Conservation (phyloP, 2,329 filamentous ascomycete genomes). For the Neurospora crassa region DNA sequence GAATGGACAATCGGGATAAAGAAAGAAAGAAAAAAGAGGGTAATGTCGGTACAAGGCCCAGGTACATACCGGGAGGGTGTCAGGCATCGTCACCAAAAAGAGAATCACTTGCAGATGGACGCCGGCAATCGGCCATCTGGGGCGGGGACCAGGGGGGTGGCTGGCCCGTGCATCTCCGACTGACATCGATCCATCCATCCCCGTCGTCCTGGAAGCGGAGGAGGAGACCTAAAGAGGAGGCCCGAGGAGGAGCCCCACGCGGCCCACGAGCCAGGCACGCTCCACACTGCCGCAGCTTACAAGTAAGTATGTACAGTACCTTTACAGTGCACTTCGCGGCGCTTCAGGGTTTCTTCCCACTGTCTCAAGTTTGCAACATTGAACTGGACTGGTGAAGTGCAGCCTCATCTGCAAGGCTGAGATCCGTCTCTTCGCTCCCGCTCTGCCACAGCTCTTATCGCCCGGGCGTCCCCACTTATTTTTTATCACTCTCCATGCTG, state of each 20-base stretch:
- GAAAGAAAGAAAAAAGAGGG: neutral
- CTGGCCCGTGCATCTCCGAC: neutral
- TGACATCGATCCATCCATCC: too few species aligned
- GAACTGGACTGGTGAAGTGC: neutral
- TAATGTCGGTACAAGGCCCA: too few species aligned
- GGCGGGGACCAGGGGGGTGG: neutral
- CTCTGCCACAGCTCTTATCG: neutral
- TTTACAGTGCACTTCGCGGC: neutral
- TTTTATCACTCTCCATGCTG: neutral
- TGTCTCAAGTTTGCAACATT: neutral
- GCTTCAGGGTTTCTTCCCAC: neutral
- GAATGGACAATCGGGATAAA: neutral
- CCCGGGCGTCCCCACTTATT: neutral
- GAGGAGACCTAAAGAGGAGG: neutral
- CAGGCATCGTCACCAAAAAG: neutral
- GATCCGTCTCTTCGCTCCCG: neutral
- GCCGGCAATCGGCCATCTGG: slow-evolving; percentile 17
- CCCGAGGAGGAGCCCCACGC: neutral
- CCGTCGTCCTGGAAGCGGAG: neutral
- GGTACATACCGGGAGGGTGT: too few species aligned
- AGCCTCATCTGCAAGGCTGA: neutral
- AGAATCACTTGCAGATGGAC: neutral
- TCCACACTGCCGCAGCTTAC: neutral
- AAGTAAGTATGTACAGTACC: too few species aligned
- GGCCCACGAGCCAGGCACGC: neutral